These are phyloP conservation scores for Apocynum venetum DNA, from an alignment of 257 asterid species.

Conservation along the genomic window DNA sequence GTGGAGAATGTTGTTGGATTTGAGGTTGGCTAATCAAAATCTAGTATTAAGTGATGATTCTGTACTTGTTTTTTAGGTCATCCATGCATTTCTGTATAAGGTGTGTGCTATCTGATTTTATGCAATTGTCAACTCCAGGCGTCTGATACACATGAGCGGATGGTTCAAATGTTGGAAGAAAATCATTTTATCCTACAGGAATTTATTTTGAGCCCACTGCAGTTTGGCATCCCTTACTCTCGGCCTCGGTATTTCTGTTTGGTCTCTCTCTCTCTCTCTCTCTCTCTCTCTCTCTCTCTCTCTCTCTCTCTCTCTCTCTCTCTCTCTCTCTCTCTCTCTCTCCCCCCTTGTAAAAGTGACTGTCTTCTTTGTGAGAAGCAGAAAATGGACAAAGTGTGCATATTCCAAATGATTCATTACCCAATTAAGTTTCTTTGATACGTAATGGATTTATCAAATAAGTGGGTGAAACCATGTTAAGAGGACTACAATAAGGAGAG, in stretches of 20 bases:
- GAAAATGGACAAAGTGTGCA: background rate
- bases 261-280: constrained; percentile 59
- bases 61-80: background rate
- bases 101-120: background rate
- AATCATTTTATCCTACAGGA: constrained; percentile 72
- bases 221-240: constrained; percentile 90
- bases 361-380: background rate
- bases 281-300: too few species aligned
- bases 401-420: background rate
- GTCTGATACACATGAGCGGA: constrained; percentile 83
- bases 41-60: background rate
- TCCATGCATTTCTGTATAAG: background rate
- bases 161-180: constrained; percentile 64
- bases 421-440: background rate
- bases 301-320: constrained; percentile 4
- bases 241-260: constrained; percentile 95
- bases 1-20: constrained; percentile 99
- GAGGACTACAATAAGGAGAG: background rate
- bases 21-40: constrained; percentile 54
- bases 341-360: background rate
- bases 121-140: constrained; percentile 38
- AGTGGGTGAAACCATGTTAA: background rate
- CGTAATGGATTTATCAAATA: background rate
- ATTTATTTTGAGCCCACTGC: constrained; percentile 89
- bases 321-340: too few species aligned